Evolutionary conservation across 768 basidiomycete genomes (phyloP).

Genomic region (Serendipita vermifera): DNA sequence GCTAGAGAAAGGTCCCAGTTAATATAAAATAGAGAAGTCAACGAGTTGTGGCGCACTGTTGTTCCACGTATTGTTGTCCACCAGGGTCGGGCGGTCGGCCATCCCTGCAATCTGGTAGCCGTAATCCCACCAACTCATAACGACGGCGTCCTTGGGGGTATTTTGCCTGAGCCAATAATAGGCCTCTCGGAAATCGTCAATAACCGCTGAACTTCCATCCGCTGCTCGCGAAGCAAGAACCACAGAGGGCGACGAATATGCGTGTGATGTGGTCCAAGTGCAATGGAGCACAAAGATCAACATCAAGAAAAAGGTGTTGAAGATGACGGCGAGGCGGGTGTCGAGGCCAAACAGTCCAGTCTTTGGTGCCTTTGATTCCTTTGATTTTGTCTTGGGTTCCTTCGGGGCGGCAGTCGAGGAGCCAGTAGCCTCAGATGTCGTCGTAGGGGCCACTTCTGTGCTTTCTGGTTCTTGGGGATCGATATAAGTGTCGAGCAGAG

Average conservation of each 20-base stretch:
- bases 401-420: constrained; percentile 23
- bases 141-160: constrained; percentile 79
- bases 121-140: constrained; percentile 99
- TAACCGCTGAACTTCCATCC: constrained; percentile 86
- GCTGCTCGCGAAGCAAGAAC: constrained; percentile 67
- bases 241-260: constrained; percentile 96
- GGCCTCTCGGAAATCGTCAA: constrained; percentile 98
- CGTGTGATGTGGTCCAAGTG: constrained; percentile 88
- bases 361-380: constrained; percentile 37
- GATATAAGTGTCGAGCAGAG: constrained; percentile 78
- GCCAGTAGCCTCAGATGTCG: constrained; percentile 19
- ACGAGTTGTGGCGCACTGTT: constrained; percentile 59
- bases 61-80: constrained; percentile 99
- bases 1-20: constrained; percentile 33
- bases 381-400: constrained; percentile 37
- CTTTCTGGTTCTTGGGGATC: constrained; percentile 62
- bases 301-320: constrained; percentile 66
- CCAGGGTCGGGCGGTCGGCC: constrained; percentile 90
- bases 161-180: constrained; percentile 98
- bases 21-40: neutral
- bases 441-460: constrained; percentile 13
- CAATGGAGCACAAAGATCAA: constrained; percentile 90
- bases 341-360: constrained; percentile 78
- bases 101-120: constrained; percentile 99
- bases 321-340: constrained; percentile 59